Evolutionary conservation across 2,329 filamentous ascomycete species (phyloP).

Genomic region (Orbilia ellipsospora): DNA sequence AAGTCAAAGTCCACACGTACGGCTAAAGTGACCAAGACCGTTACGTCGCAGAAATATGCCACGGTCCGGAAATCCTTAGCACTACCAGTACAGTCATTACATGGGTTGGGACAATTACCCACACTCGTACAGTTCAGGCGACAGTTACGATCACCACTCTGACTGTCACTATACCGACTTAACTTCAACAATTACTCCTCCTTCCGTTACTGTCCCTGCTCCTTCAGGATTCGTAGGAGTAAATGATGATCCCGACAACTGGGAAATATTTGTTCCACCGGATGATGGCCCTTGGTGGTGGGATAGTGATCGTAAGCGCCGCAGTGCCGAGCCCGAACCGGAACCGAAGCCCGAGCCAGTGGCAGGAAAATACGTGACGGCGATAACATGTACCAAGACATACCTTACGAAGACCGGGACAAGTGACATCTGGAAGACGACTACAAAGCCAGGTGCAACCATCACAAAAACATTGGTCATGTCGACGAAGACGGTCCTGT

Average conservation of each 20-base stretch:
- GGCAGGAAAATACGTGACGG: constrained; percentile 1
- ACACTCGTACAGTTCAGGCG: constrained; percentile 5
- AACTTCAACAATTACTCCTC: constrained; percentile 18
- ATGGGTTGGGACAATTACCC: constrained; percentile 21
- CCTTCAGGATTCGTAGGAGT: constrained; percentile 23
- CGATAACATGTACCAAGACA: constrained; percentile 24
- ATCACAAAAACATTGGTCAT: constrained; percentile 6
- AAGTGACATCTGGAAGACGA: constrained; percentile 36
- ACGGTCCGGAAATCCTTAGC: constrained; percentile 13
- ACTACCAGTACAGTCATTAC: constrained; percentile 7
- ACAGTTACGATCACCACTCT: neutral
- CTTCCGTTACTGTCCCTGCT: neutral
- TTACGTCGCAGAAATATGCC: constrained; percentile 4
- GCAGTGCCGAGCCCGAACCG: no score
- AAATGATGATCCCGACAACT: constrained; percentile 14
- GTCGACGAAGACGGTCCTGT: neutral
- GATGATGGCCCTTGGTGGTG: neutral
- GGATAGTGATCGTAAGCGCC: neutral
- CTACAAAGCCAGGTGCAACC: constrained; percentile 14
- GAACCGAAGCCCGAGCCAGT: constrained; percentile 6
- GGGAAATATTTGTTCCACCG: neutral
- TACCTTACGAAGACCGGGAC: constrained; percentile 38
- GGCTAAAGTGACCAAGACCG: constrained; percentile 4
- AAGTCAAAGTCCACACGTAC: constrained; percentile 20
- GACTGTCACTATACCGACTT: constrained; percentile 1